Base-by-base conservation (phyloP, 257 asterid species). In the Scutellaria baicalensis region DNA sequence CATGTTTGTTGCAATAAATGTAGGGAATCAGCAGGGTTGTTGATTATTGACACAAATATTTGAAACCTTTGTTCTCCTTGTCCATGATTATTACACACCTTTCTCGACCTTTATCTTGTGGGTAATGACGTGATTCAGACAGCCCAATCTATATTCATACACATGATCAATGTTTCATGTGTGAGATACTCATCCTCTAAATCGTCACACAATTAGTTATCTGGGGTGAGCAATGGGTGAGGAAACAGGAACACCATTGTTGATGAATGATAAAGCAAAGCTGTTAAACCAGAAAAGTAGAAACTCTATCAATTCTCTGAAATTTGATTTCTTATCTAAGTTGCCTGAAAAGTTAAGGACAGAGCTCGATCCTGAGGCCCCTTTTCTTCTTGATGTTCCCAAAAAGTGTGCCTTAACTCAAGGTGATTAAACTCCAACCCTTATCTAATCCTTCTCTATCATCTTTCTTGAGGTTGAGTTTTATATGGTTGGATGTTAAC, bases 281-380 rank as follows among this genome's bases (percentile, higher is more conserved):
- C 43, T 18, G n/a, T 48, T 14, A 50, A 11, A 40, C 21, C 13
- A 39, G 9, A 59, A 36, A 44, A 40, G 60, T 59, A 18, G 66
- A 4, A 61, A 74, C 62, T 82, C 88, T 6, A 68, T 81, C 23
- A 74, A 58, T 59, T 47, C 49, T 16, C 40, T 87, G 59, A 84
- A 67, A 77, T 63, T 75, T 39, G 83, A 85, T 82, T 90, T 90
- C 87, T 76, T 90, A 54, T 80, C 90, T n/a, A 75, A 88, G 62
- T 71, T 90, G 66, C 95, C 97, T 63, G 78, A 76, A 9, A 90
- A 88, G 73, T 68, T 88, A 42, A 82, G 72, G 80, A 31, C 66
- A 59, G 75, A 75, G 9, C 68, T 86, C 64, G 93, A 90, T 83
- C 90, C 87, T 10, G 90, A 86, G 72, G 76, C 77, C 57, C 78